Conservation (phyloP, 2,329 filamentous ascomycete species). For the Aureobasidium subglaciale region DNA sequence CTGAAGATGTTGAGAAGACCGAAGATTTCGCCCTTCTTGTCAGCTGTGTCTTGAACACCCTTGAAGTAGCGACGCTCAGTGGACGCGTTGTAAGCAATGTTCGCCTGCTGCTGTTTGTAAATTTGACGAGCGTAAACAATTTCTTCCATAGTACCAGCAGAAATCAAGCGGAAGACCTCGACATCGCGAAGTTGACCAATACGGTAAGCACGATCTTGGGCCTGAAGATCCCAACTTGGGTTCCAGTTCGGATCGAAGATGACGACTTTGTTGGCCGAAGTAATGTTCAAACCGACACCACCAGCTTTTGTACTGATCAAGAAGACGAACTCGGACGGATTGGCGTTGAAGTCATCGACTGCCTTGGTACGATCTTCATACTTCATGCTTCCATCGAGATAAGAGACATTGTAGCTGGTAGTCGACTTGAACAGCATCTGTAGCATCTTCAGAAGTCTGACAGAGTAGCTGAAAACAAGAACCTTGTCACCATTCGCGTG, state of each 20-base stretch:
- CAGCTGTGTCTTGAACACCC: conserved; percentile 77
- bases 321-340: conserved; percentile 85
- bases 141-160: conserved; percentile 88
- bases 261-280: conserved; percentile 95
- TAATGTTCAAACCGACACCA: conserved; percentile 92
- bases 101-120: conserved; percentile 98
- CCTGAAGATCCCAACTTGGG: conserved; percentile 86
- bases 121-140: conserved; percentile 96
- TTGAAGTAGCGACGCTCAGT: conserved; percentile 91
- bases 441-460: conserved; percentile 75
- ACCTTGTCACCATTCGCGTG: conserved; percentile 87
- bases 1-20: conserved; percentile 80
- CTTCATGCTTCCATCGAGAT: conserved; percentile 75
- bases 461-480: conserved; percentile 88
- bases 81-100: conserved; percentile 91
- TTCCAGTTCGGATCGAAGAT: conserved; percentile 98
- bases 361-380: conserved; percentile 75
- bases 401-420: conserved; percentile 76
- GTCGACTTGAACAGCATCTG: conserved; percentile 81
- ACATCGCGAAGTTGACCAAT: conserved; percentile 91
- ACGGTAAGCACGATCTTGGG: conserved; percentile 90
- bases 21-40: conserved; percentile 88
- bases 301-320: conserved; percentile 91
- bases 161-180: conserved; percentile 88
- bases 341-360: conserved; percentile 87